A percentile compares a stretch with the other conserved stretches of the same genome.
These are phyloP conservation scores for Calonectria fujianensis DNA, from an alignment of 2,329 filamentous ascomycete genomes.

Conservation along the genomic window DNA sequence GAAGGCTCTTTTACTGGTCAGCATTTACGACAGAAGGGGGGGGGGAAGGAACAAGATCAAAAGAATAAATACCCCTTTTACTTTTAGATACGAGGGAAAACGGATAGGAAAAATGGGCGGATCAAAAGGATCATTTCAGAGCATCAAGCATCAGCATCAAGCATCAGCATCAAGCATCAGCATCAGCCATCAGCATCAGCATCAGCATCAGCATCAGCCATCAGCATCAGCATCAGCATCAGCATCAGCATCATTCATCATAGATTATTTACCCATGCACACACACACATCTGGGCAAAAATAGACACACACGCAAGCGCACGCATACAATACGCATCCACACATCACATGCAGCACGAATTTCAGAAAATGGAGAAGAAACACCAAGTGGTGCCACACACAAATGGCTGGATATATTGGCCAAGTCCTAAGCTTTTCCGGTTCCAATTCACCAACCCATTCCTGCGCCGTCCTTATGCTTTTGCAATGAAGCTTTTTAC, in stretches of 20 bases:
- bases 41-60: background rate
- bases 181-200: conserved; percentile 1
- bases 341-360: conserved; percentile 4
- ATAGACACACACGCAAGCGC: background rate
- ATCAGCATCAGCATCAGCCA: conserved; percentile 1
- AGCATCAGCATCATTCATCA: background rate
- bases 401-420: conserved; percentile 58
- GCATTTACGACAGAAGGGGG: background rate
- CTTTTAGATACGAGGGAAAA: conserved; percentile 9
- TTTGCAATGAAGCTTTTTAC: conserved; percentile 73
- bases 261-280: background rate
- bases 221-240: too few species aligned
- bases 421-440: conserved; percentile 55
- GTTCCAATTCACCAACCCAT: conserved; percentile 57
- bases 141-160: conserved; percentile 1
- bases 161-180: conserved; percentile 6
- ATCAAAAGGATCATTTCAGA: background rate
- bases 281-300: conserved; percentile 7
- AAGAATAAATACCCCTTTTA: conserved; percentile 26
- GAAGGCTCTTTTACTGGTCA: background rate
- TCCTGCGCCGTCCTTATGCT: conserved; percentile 55
- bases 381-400: conserved; percentile 58
- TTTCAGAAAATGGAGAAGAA: conserved; percentile 35
- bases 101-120: background rate
- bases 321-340: background rate